Evolutionary conservation across 768 basidiomycete genomes (phyloP).

Genomic region (Tephrocybe sp.): DNA sequence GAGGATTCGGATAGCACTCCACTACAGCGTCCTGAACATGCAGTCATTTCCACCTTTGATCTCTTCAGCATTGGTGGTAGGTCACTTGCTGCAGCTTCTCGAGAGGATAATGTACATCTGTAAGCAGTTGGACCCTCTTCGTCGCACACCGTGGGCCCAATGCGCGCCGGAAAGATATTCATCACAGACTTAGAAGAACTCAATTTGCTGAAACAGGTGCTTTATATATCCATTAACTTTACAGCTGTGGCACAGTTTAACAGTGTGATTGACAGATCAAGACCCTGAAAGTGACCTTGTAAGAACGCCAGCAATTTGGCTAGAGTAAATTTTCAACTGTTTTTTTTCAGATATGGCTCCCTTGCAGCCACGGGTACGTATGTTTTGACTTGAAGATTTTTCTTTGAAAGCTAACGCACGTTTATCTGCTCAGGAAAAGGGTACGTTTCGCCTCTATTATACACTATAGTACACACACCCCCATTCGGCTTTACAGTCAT

Average conservation of each 20-base stretch:
- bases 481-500: slow-evolving; percentile 46
- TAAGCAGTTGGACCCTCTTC: slow-evolving; percentile 48
- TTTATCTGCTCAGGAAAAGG: slow-evolving; percentile 66
- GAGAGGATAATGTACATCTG: not conserved
- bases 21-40: slow-evolving; percentile 63
- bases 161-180: slow-evolving; percentile 92
- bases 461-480: not conserved
- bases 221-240: slow-evolving; percentile 9
- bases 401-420: too few species aligned
- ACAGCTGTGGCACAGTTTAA: not conserved
- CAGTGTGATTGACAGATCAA: slow-evolving; percentile 48
- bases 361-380: slow-evolving; percentile 84
- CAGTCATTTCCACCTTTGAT: slow-evolving; percentile 92
- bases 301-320: slow-evolving; percentile 3
- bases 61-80: slow-evolving; percentile 87
- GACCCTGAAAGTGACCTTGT: slow-evolving; percentile 85
- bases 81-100: slow-evolving; percentile 20
- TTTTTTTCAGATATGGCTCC: slow-evolving; percentile 71
- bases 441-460: slow-evolving; percentile 35
- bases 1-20: slow-evolving; percentile 8
- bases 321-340: slow-evolving; percentile 21
- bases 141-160: slow-evolving; percentile 57
- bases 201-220: slow-evolving; percentile 66
- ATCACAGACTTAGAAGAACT: slow-evolving; percentile 72
- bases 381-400: not conserved